Evolutionary conservation across 139 green algal genomes (phyloP).

Genomic region (Edaphochlamys debaryana): DNA sequence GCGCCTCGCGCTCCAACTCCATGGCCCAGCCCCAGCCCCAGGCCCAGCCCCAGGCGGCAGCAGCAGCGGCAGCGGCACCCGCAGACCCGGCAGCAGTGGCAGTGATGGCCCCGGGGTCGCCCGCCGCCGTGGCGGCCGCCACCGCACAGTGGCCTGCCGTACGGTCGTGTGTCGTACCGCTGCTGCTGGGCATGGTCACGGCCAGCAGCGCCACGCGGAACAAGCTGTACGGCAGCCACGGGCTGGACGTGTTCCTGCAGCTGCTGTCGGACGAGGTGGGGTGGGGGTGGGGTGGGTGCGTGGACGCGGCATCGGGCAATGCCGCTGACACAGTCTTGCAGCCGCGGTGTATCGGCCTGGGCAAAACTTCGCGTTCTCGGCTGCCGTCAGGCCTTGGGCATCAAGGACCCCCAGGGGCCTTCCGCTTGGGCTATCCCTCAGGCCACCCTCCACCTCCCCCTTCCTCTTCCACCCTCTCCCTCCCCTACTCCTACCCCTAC

Average conservation of each 20-base stretch:
- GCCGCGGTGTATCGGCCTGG: too few species aligned
- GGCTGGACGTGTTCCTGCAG: slow-evolving; percentile 76
- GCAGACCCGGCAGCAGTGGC: neutral
- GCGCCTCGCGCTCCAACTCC: too few species aligned
- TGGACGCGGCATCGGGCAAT: too few species aligned
- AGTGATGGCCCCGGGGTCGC: neutral
- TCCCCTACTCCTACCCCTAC: neutral
- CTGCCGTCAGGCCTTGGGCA: too few species aligned
- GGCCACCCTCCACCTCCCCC: too few species aligned
- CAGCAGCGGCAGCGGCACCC: too few species aligned
- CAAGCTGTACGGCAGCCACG: slow-evolving; percentile 69
- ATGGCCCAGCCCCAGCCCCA: too few species aligned
- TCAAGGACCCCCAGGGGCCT: too few species aligned
- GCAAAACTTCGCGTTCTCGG: too few species aligned
- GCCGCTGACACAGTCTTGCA: too few species aligned
- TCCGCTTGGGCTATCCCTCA: too few species aligned
- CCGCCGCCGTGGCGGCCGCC: neutral
- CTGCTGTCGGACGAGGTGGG: slow-evolving; percentile 65
- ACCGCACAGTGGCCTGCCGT: slow-evolving; percentile 44
- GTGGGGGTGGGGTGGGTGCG: too few species aligned
- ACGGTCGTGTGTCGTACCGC: slow-evolving; percentile 63
- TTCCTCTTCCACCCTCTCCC: neutral
- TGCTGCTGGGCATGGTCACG: slow-evolving; percentile 77
- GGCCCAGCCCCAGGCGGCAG: neutral
- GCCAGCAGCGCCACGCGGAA: slow-evolving; percentile 60